Evolutionary conservation across 352 stramenopile genomes (phyloP).

Genomic region (Aphanomyces euteiches): DNA sequence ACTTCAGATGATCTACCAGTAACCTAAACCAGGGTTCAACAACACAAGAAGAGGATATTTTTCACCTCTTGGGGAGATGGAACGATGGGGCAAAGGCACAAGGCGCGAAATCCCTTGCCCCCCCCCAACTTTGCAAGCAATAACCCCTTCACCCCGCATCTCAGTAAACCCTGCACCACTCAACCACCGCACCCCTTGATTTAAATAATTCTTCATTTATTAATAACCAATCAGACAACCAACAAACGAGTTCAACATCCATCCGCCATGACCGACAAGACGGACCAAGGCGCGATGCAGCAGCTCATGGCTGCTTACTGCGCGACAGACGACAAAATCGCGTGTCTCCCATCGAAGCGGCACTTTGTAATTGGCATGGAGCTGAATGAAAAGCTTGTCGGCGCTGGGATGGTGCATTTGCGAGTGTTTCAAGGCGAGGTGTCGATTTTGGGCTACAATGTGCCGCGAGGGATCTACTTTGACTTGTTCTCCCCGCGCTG

Average conservation of each 20-base stretch:
- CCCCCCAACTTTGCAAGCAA: no score
- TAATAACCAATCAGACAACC: slow-evolving; percentile 11
- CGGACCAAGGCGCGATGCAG: not conserved
- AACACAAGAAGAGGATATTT: no score
- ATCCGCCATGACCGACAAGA: not conserved
- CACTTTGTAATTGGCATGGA: slow-evolving; percentile 61
- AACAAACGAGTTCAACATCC: slow-evolving; percentile 2
- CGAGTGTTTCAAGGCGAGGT: slow-evolving; percentile 78
- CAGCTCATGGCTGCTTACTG: slow-evolving; percentile 21
- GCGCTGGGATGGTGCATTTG: slow-evolving; percentile 69
- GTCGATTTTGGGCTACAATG: slow-evolving; percentile 64
- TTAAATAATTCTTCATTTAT: no score
- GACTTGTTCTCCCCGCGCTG: slow-evolving; percentile 79
- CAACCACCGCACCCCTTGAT: no score
- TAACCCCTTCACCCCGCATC: no score
- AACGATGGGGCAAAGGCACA: no score
- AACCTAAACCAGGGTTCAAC: no score
- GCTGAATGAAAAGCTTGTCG: slow-evolving; percentile 46
- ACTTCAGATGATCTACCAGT: no score
- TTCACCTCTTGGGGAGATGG: no score
- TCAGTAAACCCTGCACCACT: no score
- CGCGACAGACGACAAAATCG: slow-evolving; percentile 29
- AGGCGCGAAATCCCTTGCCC: no score
- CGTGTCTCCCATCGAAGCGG: not conserved
- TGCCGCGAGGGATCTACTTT: slow-evolving; percentile 69